Conservation (phyloP, 352 stramenopile genomes). For the Phytophthora boehmeriae region DNA sequence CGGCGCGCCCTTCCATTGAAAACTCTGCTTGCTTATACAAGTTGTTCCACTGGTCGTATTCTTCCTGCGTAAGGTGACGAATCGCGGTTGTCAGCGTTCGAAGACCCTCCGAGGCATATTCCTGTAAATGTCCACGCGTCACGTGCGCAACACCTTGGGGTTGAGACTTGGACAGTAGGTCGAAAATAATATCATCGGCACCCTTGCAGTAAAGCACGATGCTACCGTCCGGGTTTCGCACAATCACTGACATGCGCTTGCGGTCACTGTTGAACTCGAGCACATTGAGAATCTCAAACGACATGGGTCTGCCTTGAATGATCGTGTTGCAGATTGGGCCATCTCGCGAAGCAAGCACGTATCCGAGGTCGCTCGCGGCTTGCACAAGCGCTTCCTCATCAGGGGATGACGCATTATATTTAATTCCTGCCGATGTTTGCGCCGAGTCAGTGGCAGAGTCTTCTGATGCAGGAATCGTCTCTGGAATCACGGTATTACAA, state of each 20-base stretch:
- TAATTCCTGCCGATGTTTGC: slow-evolving; percentile 39
- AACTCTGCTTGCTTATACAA: slow-evolving; percentile 79
- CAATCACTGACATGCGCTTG: slow-evolving; percentile 98
- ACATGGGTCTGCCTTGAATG: slow-evolving; percentile 70
- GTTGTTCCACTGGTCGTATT: slow-evolving; percentile 80
- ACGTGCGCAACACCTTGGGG: slow-evolving; percentile 81
- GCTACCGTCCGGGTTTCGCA: slow-evolving; percentile 76
- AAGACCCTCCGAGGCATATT: slow-evolving; percentile 80
- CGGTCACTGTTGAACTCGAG: slow-evolving; percentile 98
- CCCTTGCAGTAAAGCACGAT: slow-evolving; percentile 88
- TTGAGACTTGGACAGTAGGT: slow-evolving; percentile 66
- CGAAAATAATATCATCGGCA: slow-evolving; percentile 83
- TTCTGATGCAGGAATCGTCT: slow-evolving; percentile 46
- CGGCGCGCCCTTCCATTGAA: slow-evolving; percentile 71
- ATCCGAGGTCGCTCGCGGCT: slow-evolving; percentile 76
- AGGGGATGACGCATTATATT: slow-evolving; percentile 87
- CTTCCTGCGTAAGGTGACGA: slow-evolving; percentile 62
- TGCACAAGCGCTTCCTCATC: slow-evolving; percentile 85
- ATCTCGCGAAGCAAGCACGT: slow-evolving; percentile 69
- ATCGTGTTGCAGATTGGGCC: slow-evolving; percentile 68
- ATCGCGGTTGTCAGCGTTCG: slow-evolving; percentile 80
- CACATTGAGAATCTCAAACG: slow-evolving; percentile 94
- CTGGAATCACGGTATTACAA: slow-evolving; percentile 89
- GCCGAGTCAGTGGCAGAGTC: slow-evolving; percentile 23
- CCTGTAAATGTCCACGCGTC: slow-evolving; percentile 82